phyloP scores from a whole-genome alignment of 768 basidiomycete genomes.

The Ramaria sp. region DNA sequence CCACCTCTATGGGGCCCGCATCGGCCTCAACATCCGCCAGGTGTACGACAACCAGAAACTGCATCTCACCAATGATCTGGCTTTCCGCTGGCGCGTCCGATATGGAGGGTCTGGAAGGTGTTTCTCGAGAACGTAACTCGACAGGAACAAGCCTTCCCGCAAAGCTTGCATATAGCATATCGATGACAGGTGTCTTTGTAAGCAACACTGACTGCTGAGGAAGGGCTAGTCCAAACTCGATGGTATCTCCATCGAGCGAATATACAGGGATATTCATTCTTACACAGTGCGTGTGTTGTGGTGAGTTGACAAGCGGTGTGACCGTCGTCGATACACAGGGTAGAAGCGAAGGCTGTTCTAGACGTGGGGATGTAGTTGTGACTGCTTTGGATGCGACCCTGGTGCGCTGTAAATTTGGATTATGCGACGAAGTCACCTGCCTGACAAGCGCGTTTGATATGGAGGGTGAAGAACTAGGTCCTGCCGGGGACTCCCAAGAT shows the following conservation, averaged over 20 bases:
- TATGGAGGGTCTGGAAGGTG: neutral
- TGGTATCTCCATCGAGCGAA: constrained; percentile 4
- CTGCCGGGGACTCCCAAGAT: constrained; percentile 13
- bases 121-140: constrained; percentile 36
- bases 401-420: neutral
- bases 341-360: neutral
- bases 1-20: constrained; percentile 33
- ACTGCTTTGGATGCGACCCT: neutral
- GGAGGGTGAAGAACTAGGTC: constrained; percentile 25
- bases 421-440: neutral
- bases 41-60: constrained; percentile 58
- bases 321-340: constrained; percentile 1
- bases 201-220: neutral
- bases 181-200: neutral
- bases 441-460: neutral
- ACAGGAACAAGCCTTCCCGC: constrained; percentile 56
- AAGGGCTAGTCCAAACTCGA: constrained; percentile 4
- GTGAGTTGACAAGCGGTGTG: neutral
- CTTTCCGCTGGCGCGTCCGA: constrained; percentile 34
- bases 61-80: constrained; percentile 42
- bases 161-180: constrained; percentile 47
- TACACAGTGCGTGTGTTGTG: neutral
- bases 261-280: constrained; percentile 5
- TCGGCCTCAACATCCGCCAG: constrained; percentile 42
- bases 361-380: neutral